Percentiles rank a stretch among this genome's conserved stretches.
These are phyloP conservation scores for Chalciporus piperatus DNA, from an alignment of 768 basidiomycete genomes.

Conservation along the genomic window DNA sequence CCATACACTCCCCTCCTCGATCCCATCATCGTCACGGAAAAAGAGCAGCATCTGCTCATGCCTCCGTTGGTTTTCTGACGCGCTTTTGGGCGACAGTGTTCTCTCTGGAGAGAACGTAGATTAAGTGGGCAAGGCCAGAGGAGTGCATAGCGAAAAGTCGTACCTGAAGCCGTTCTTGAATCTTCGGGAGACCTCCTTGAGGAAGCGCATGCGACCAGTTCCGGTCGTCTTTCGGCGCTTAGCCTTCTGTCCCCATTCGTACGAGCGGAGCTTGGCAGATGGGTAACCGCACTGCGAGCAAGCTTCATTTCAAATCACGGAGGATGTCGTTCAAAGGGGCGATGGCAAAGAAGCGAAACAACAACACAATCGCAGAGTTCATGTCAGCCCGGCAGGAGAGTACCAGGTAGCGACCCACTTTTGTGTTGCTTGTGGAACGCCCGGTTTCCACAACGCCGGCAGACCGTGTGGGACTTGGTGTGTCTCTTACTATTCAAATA, in stretches of 20 bases:
- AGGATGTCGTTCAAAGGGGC: not conserved
- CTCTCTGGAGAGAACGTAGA: conserved; percentile 52
- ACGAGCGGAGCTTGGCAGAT: conserved; percentile 90
- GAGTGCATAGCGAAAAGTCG: not conserved
- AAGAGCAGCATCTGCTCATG: conserved; percentile 27
- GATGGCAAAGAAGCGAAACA: not conserved
- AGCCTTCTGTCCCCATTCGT: conserved; percentile 98
- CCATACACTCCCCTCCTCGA: not conserved
- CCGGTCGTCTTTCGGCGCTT: conserved; percentile 99
- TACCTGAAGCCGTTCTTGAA: conserved; percentile 99
- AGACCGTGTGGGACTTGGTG: conserved; percentile 95
- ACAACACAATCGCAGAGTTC: no score
- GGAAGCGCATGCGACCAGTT: conserved; percentile 91
- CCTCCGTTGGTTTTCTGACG: conserved; percentile 53
- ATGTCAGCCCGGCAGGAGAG: no score
- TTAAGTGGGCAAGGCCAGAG: no score
- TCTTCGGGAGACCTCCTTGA: conserved; percentile 88
- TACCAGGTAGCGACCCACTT: conserved; percentile 62
- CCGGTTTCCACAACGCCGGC: conserved; percentile 93
- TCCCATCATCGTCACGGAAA: not conserved
- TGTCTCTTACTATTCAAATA: conserved; percentile 76
- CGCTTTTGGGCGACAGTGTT: conserved; percentile 91
- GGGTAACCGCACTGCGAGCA: conserved; percentile 98
- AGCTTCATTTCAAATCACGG: conserved; percentile 42
- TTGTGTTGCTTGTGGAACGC: conserved; percentile 99